phyloP scores from a whole-genome alignment of 805 yeast genomes.

The Torulaspora maleeae region DNA sequence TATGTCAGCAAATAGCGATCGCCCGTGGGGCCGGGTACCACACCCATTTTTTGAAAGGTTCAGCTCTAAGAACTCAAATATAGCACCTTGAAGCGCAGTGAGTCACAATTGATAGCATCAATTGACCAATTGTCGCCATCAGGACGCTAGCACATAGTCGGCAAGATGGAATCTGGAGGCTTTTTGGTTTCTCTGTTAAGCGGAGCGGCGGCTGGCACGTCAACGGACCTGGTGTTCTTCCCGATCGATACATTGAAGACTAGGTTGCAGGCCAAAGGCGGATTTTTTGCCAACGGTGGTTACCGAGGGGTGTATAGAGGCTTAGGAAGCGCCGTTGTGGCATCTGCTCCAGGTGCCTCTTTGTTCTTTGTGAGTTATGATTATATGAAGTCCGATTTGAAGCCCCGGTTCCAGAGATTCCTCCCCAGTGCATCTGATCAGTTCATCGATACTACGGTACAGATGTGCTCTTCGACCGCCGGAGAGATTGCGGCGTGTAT shows the following conservation, averaged over 20 bases:
- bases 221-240: conserved; percentile 89
- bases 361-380: conserved; percentile 83
- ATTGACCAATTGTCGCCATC: neutral
- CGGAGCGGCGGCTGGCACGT: conserved; percentile 96
- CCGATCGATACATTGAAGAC: conserved; percentile 96
- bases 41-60: neutral
- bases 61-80: neutral
- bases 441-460: conserved; percentile 46
- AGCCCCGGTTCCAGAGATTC: conserved; percentile 35
- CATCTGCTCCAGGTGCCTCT: conserved; percentile 87
- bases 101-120: neutral
- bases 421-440: conserved; percentile 24
- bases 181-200: conserved; percentile 42
- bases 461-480: conserved; percentile 81
- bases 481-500: conserved; percentile 94
- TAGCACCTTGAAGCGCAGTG: neutral
- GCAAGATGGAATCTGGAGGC: conserved; percentile 18
- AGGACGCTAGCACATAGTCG: neutral
- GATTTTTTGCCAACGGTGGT: conserved; percentile 90
- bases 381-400: conserved; percentile 49
- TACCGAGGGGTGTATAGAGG: conserved; percentile 89
- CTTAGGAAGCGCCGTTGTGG: conserved; percentile 86
- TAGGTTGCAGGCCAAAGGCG: conserved; percentile 90
- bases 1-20: neutral
- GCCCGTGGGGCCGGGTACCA: neutral